Base-by-base conservation (phyloP, 768 basidiomycete species). In the Mycena vitilis region DNA sequence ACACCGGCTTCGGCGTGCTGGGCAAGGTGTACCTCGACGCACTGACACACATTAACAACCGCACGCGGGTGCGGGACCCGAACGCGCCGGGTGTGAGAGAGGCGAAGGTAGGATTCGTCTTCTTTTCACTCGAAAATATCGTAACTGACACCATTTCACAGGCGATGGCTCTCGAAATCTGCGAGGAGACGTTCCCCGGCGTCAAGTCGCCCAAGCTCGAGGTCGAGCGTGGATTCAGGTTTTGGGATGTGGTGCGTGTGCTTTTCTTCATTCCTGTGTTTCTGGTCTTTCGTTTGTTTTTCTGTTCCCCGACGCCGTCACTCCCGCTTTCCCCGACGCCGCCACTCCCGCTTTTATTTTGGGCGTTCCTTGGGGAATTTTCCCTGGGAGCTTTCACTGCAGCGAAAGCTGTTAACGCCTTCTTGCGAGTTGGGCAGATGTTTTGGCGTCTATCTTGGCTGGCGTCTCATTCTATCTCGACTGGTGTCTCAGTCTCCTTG, bases 21-120 rank as follows among this genome's bases (percentile, higher is more conserved):
- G 95, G 94, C 18, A 99, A 98, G 84, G 96, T 96, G 42, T 97
- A 98, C 83, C 83, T 99, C 74, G 96, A 98, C 75, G 94, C 95
- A 60, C 87, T 96, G 56, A 95, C 94, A 53, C 92, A 95, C 78
- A 85, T 96, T 76, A 95, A 95, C 79, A 90, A 91, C 65, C 87
- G 91, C 30, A 87, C 88, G 76, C 84, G 94, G 61, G 91, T 95
- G 68, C 87, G 89, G 37, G 92, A 93, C 76, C 87, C 91, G 44
- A 88, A 92, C 73, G 91, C 88, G 63, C 91, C 92, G 69, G 91
- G 91, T 22, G 94, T 96, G 62, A 86, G 81, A 75, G 90, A 94
- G 73, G 93, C 91, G 55, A 98, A 98, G 67, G 71, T 69, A 47
- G 6, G 48, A 42, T 60, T 20, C 45, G 25, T 7, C 25, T 60